Evolutionary conservation across 352 stramenopile species (phyloP).

Genomic region (Phytophthora capsici): DNA sequence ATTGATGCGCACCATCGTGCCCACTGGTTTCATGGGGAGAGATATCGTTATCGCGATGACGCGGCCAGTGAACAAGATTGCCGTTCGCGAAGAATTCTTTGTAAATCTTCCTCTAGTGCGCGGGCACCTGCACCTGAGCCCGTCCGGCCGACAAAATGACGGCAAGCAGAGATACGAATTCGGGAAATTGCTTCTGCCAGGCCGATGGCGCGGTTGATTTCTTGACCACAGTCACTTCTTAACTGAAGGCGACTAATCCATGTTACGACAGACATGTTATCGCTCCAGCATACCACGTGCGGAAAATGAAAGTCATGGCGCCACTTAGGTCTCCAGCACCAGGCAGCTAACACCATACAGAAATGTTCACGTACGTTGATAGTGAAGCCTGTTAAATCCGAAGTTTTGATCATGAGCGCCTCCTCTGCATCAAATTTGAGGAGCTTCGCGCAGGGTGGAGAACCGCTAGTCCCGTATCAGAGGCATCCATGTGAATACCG

Average conservation of each 20-base stretch:
- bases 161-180: background rate
- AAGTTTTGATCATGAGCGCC: background rate
- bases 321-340: background rate
- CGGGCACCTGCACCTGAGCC: conserved; percentile 17
- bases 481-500: conserved; percentile 24
- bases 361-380: conserved; percentile 29
- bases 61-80: conserved; percentile 17
- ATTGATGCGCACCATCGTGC: background rate
- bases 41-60: conserved; percentile 4
- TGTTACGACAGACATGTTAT: background rate
- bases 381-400: background rate
- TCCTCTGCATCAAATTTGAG: conserved; percentile 12
- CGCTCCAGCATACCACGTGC: conserved; percentile 18
- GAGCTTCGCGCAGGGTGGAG: conserved; percentile 8
- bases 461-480: background rate
- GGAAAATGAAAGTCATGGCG: background rate
- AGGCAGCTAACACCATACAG: conserved; percentile 5
- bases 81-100: conserved; percentile 15
- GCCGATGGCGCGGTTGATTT: background rate
- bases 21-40: conserved; percentile 10
- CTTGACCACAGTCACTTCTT: background rate
- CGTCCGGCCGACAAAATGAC: conserved; percentile 8
- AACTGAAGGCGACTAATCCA: conserved; percentile 1
- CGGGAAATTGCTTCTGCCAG: conserved; percentile 1
- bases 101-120: conserved; percentile 5